Percentiles rank a stretch among this genome's conserved stretches.
Conservation (phyloP, 352 stramenopile genomes). For the Globisporangium nagaii region DNA sequence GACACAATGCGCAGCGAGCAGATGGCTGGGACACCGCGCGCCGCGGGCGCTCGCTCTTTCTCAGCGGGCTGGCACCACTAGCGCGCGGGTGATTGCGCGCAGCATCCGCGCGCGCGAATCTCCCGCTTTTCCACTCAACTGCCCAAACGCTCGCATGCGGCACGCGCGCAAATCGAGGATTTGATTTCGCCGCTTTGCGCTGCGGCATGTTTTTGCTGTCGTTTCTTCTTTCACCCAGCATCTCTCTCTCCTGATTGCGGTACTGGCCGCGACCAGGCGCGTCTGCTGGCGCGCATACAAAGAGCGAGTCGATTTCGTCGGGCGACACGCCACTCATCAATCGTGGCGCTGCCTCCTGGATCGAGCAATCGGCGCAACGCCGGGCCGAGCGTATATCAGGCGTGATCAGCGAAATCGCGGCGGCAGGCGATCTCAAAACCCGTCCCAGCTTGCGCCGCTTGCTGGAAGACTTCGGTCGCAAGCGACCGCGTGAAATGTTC, state of each 20-base stretch:
- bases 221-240: conserved; percentile 2
- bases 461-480: too few relatives aligned
- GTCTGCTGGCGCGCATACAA: neutral
- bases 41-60: neutral
- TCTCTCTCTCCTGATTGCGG: neutral
- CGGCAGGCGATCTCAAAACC: neutral
- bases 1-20: too few relatives aligned
- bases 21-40: neutral
- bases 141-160: neutral
- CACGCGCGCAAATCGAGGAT: too few relatives aligned
- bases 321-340: neutral
- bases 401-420: neutral
- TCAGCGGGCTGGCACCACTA: neutral
- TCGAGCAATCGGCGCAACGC: neutral
- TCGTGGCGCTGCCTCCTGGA: neutral
- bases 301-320: neutral
- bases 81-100: neutral
- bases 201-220: too few relatives aligned
- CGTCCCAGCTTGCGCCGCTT: neutral
- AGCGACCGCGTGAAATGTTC: too few relatives aligned
- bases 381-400: neutral
- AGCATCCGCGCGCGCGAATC: too few relatives aligned
- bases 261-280: neutral
- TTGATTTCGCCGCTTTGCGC: neutral
- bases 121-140: neutral